Base-by-base conservation (phyloP, 768 basidiomycete species). In the Russula olivacea region DNA sequence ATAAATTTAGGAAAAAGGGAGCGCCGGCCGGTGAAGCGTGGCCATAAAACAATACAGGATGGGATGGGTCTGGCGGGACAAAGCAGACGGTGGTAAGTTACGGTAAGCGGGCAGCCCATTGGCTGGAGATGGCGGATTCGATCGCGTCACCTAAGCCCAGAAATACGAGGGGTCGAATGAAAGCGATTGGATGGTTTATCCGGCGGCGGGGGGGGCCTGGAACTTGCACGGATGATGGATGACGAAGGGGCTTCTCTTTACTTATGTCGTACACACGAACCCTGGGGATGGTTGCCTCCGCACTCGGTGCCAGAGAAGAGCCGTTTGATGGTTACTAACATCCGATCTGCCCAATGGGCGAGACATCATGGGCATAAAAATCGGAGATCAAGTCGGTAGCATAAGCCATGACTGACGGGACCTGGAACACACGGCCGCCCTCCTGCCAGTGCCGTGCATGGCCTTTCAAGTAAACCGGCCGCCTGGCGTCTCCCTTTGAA, bases 21-120 rank as follows among this genome's bases (percentile, higher is more conserved):
- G 56, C 63, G 63, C 63, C 54, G 63, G 38, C 38, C 52, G 63
- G 58, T 30, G 30, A 40, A 23, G 58, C 45, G 38, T 40, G 52
- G 62, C n/a, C n/a, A n/a, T n/a, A n/a, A n/a, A 49, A 59, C 38
- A 21, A 45, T 9, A n/a, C 25, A 25, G 50, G 28, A 10, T 2
- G 6, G 21, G 30, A 52, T n/a, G n/a, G n/a, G n/a, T n/a, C n/a
- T n/a, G n/a, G n/a, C n/a, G 53, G 51, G 32, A 47, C 28, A 28
- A 4, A 28, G 2, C 28, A 28, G 28, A 28, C n/a, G n/a, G n/a
- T n/a, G n/a, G n/a, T n/a, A n/a, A n/a, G n/a, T n/a, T n/a, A n/a
- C n/a, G n/a, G n/a, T n/a, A n/a, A n/a, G n/a, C n/a, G n/a, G n/a
- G n/a, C n/a, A n/a, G n/a, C n/a, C n/a, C n/a, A n/a, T n/a, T 28